phyloP scores from a whole-genome alignment of 306 rosid genomes.

The Heteromeles arbutifolia region DNA sequence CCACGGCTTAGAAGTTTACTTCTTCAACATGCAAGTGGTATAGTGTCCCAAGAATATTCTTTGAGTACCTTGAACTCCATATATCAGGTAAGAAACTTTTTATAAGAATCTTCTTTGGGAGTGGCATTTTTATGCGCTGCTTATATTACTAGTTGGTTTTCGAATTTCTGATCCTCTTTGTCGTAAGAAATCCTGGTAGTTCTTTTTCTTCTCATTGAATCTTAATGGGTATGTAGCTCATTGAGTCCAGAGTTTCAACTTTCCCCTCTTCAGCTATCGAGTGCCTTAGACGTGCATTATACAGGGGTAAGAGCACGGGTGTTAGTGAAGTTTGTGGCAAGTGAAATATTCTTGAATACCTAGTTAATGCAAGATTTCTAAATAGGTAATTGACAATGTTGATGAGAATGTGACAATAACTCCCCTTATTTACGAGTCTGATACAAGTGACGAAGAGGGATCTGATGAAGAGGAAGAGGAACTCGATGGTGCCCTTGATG shows the following conservation, averaged over 20 bases:
- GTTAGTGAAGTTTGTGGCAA: conserved; percentile 1
- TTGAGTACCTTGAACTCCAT: conserved; percentile 61
- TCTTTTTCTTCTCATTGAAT: background rate
- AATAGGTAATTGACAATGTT: conserved; percentile 50
- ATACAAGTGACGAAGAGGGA: conserved; percentile 51
- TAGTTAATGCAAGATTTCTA: background rate
- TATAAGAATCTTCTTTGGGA: background rate
- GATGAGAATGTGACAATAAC: conserved; percentile 27
- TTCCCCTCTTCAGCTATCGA: conserved; percentile 63
- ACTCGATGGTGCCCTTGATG: conserved; percentile 30
- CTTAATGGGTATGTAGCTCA: conserved; percentile 42
- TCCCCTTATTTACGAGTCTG: conserved; percentile 50
- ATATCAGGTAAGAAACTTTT: conserved; percentile 52
- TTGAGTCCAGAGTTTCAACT: conserved; percentile 72
- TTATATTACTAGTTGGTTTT: background rate
- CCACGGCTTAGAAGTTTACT: conserved; percentile 70
- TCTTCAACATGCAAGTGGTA: conserved; percentile 66
- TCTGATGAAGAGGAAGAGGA: conserved; percentile 32
- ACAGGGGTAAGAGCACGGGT: conserved; percentile 39
- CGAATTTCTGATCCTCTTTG: background rate
- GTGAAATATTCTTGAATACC: background rate
- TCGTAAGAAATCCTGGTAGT: background rate
- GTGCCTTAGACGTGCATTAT: conserved; percentile 55
- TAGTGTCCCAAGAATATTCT: conserved; percentile 77
- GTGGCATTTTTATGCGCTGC: background rate